Conservation (phyloP, 306 rosid species). For the Crataegus laevigata region DNA sequence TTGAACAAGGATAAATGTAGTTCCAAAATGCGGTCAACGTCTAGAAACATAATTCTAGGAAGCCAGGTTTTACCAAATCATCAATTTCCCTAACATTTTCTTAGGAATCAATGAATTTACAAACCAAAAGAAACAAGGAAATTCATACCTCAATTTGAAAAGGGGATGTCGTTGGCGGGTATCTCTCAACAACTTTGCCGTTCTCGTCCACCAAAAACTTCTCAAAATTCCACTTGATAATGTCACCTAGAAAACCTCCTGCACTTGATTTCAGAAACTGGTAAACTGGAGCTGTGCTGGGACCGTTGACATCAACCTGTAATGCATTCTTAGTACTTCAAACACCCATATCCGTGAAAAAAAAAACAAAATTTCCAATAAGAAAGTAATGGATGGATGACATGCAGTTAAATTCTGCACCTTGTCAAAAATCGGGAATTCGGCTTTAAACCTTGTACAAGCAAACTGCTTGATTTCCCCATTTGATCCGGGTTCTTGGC, state of each 20-base stretch:
- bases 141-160: slow-evolving; percentile 90
- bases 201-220: slow-evolving; percentile 92
- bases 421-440: slow-evolving; percentile 94
- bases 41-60: background rate
- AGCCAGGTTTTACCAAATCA: background rate
- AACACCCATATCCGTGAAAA: background rate
- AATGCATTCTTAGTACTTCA: slow-evolving; percentile 16
- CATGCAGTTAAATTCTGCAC: slow-evolving; percentile 23
- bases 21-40: background rate
- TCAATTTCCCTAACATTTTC: background rate
- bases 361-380: background rate
- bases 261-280: slow-evolving; percentile 86
- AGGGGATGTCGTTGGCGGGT: slow-evolving; percentile 89
- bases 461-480: slow-evolving; percentile 91
- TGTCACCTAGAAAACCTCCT: slow-evolving; percentile 83
- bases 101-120: background rate
- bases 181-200: slow-evolving; percentile 91
- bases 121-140: background rate
- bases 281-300: slow-evolving; percentile 86
- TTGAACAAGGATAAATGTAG: background rate
- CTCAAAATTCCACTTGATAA: slow-evolving; percentile 94
- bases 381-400: slow-evolving; percentile 5
- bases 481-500: slow-evolving; percentile 94
- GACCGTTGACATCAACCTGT: slow-evolving; percentile 98
- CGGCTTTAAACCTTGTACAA: slow-evolving; percentile 90